Percentiles rank a stretch among this genome's conserved stretches.
Evolutionary conservation across 257 asterid genomes (phyloP).

Genomic region (Buddleja alternifolia): DNA sequence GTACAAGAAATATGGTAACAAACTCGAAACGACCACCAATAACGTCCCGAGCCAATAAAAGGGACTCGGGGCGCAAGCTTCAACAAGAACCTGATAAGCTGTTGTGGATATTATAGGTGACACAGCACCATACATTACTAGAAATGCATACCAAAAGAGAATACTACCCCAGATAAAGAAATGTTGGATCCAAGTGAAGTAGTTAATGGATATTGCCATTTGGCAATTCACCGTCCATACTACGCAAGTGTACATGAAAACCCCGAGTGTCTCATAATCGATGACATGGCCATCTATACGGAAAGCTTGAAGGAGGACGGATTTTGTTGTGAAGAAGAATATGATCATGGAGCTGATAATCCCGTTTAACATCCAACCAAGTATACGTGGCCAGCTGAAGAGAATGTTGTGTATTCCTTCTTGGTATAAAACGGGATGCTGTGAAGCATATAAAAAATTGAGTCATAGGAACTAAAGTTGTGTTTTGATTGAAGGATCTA

Average conservation of each 20-base stretch:
- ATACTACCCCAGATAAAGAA: slow-evolving; percentile 95
- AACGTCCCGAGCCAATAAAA: slow-evolving; percentile 73
- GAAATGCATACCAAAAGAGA: slow-evolving; percentile 71
- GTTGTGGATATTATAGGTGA: slow-evolving; percentile 65
- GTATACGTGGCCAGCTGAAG: slow-evolving; percentile 87
- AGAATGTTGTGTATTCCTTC: slow-evolving; percentile 78
- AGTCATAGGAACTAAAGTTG: neutral
- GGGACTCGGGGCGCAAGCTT: slow-evolving; percentile 84
- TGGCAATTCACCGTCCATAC: slow-evolving; percentile 97
- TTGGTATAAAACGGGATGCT: slow-evolving; percentile 76
- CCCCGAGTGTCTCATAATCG: slow-evolving; percentile 76
- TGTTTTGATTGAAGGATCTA: too few species aligned
- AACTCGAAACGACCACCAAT: slow-evolving; percentile 57
- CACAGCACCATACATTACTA: slow-evolving; percentile 64
- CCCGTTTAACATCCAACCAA: slow-evolving; percentile 94
- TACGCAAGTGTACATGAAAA: slow-evolving; percentile 79
- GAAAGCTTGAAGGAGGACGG: slow-evolving; percentile 62
- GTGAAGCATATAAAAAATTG: slow-evolving; percentile 21
- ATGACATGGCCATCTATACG: slow-evolving; percentile 70
- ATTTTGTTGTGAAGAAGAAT: slow-evolving; percentile 71
- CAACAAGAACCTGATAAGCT: slow-evolving; percentile 68
- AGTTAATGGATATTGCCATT: slow-evolving; percentile 88
- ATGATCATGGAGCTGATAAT: slow-evolving; percentile 68
- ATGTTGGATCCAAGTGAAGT: slow-evolving; percentile 97
- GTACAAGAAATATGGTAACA: slow-evolving; percentile 68